Evolutionary conservation across 1,284 basidiomycete species (phyloP).

Genomic region (Cutaneotrichosporon cutaneum): DNA sequence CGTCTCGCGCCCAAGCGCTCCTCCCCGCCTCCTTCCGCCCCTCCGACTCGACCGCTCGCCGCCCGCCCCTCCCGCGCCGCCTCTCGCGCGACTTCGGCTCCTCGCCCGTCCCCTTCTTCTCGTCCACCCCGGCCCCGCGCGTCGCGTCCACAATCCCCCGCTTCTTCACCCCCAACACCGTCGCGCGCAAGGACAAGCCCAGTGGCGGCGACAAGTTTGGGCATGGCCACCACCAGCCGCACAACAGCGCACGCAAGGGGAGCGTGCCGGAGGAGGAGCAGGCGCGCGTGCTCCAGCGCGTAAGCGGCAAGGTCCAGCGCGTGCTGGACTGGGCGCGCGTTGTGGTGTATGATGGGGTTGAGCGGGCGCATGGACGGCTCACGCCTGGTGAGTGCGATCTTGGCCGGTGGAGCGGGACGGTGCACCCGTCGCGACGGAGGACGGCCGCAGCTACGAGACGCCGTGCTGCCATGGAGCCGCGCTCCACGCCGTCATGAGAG

Average conservation of each 20-base stretch:
- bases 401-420: no score
- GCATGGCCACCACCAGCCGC: background rate
- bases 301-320: background rate
- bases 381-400: constrained; percentile 39
- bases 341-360: constrained; percentile 47
- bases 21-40: background rate
- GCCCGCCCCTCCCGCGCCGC: no score
- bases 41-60: no score
- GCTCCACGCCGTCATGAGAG: no score
- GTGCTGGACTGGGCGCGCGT: constrained; percentile 39
- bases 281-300: background rate
- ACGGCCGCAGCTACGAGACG: no score
- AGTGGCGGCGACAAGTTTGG: background rate
- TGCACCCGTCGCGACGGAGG: no score
- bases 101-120: background rate
- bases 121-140: background rate
- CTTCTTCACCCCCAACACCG: background rate
- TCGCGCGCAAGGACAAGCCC: background rate
- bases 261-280: background rate
- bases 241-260: background rate
- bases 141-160: background rate
- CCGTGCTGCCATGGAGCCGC: no score
- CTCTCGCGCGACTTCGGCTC: background rate
- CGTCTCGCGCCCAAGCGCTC: background rate
- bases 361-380: constrained; percentile 47